Conservation (phyloP, 441 rosid genomes). For the Geranium incanum region DNA sequence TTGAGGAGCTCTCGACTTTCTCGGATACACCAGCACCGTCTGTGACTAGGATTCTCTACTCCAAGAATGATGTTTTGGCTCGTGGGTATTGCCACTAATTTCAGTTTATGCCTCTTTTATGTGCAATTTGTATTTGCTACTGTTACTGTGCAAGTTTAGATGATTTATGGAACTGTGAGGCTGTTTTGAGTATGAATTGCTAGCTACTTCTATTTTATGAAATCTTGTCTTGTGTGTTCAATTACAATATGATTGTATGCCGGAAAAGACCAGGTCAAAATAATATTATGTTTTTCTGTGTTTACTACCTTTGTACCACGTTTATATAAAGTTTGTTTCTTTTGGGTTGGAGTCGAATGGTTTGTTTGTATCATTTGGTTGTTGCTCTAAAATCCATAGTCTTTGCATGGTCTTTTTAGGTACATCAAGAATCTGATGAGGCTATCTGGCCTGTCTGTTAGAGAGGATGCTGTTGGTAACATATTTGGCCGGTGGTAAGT, state of each 20-base stretch:
- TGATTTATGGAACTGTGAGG: too few relatives aligned
- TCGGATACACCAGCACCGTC: slow-evolving; percentile 83
- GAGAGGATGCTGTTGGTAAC: slow-evolving; percentile 94
- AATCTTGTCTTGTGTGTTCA: not conserved
- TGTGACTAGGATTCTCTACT: slow-evolving; percentile 75
- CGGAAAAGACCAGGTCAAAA: not conserved
- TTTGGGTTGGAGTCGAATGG: not conserved
- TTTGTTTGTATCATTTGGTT: not conserved
- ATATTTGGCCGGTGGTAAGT: slow-evolving; percentile 84
- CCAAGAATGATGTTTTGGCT: slow-evolving; percentile 68
- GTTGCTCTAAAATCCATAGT: not conserved
- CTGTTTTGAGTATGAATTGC: too few relatives aligned
- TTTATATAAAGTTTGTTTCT: not conserved
- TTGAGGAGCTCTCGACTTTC: slow-evolving; percentile 74
- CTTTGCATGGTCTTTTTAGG: slow-evolving; percentile 29
- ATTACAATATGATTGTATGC: not conserved
- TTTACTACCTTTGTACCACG: not conserved
- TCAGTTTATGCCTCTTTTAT: not conserved
- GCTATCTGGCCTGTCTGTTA: slow-evolving; percentile 64
- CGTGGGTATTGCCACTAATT: slow-evolving; percentile 44
- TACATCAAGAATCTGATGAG: slow-evolving; percentile 68
- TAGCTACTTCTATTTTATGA: not conserved
- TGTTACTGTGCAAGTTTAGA: not conserved
- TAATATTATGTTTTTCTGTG: not conserved
- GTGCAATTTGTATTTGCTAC: not conserved